A percentile compares a stretch with the other conserved stretches of the same genome.
These are phyloP conservation scores for Blepharisma undulans DNA, from an alignment of 169 alveolate species.

Conservation along the genomic window DNA sequence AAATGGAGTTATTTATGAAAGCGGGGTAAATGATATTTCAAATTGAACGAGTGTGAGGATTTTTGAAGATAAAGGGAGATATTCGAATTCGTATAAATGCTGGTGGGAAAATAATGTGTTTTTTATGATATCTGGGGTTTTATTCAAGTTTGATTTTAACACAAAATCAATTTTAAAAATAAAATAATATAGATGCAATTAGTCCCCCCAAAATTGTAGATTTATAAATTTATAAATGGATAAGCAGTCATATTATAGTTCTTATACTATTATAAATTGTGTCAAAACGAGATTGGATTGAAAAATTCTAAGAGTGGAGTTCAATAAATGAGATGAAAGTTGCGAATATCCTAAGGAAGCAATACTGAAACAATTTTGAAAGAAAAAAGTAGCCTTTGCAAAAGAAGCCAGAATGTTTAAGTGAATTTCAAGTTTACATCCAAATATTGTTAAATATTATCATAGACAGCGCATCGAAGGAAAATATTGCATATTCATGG, in stretches of 20 bases:
- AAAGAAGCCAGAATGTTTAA: no score
- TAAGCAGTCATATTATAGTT: no score
- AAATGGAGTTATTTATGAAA: neutral
- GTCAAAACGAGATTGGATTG: no score
- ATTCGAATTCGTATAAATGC: neutral
- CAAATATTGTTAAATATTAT: neutral
- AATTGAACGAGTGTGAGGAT: neutral
- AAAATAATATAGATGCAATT: neutral
- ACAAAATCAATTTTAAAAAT: neutral
- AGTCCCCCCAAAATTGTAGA: no score
- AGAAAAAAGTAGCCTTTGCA: no score
- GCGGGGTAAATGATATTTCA: neutral
- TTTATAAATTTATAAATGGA: no score
- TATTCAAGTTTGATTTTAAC: neutral
- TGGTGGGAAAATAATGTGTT: neutral
- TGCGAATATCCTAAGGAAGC: no score
- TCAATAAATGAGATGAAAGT: no score
- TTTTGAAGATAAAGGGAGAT: neutral
- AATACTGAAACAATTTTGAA: no score
- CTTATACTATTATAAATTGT: no score
- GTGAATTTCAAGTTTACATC: no score
- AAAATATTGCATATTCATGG: neutral
- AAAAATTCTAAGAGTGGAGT: no score
- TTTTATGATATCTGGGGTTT: neutral
- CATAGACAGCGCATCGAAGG: neutral